These are phyloP conservation scores for Psidium guajava DNA, from an alignment of 345 rosid genomes.

Conservation along the genomic window DNA sequence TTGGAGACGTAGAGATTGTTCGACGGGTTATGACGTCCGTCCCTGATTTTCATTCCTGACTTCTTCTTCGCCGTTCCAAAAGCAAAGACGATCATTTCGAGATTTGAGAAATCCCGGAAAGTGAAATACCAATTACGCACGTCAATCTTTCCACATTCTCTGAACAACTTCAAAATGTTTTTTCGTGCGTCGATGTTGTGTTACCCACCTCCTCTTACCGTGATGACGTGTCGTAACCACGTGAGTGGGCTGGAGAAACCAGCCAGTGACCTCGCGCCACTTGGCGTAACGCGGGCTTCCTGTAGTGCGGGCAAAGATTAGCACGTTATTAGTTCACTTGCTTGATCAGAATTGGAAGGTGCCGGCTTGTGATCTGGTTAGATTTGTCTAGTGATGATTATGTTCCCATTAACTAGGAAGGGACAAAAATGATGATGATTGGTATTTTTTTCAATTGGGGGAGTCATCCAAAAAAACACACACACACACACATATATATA, in stretches of 20 bases:
- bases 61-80: accelerated
- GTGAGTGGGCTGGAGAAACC: not conserved
- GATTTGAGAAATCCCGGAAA: too few species aligned
- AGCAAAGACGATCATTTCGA: too few species aligned
- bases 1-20: accelerated
- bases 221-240: not conserved
- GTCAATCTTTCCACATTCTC: too few species aligned
- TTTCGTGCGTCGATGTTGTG: not conserved
- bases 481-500: too few species aligned
- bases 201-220: not conserved
- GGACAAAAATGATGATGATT: not conserved
- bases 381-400: not conserved
- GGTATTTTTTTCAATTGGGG: not conserved
- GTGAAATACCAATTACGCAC: too few species aligned
- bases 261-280: not conserved
- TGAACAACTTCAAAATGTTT: not conserved
- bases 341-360: not conserved
- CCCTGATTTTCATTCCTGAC: not conserved
- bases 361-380: not conserved
- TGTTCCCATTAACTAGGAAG: not conserved
- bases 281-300: not conserved
- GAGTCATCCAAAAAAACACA: too few species aligned
- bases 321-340: not conserved
- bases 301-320: not conserved
- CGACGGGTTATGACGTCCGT: not conserved